Evolutionary conservation across 108 stramenopile species (phyloP), one percentile per base, ranked within the genome.

Genomic region (Nannochloropsis salina): DNA sequence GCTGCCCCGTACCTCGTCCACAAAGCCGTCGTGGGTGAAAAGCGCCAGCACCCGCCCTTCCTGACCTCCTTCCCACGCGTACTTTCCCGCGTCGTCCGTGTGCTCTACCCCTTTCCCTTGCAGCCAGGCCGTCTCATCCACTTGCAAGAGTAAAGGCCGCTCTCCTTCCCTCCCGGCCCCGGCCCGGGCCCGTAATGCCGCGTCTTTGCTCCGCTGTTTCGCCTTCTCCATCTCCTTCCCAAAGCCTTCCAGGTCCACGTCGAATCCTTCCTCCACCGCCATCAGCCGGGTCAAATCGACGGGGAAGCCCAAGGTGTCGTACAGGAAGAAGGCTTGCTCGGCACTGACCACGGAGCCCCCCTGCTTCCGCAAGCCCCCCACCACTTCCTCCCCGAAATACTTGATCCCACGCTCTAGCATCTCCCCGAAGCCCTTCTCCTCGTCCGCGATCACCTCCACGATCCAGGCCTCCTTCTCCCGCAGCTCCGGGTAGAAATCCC

Each of bases 111-210:
- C 93, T 79, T 91, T 87, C 45, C 86, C 83, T 79, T 94, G 95
- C 80, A 99, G 92, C 80, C 93, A 82, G 18, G 97, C 91, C 40
- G 99, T 99, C 90, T 99, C 97, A 85, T 98, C 97, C 9, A 97
- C 97, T 51, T 95, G 97, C 81, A 98, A 91, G 41, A 93, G 92
- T 94, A 98, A 95, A 84, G 97, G 95, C 88, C 95, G 94, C 9
- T 94, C 95, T 21, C 93, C 92, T 43, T 94, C 95, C 83, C 93
- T 96, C n/a, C 80, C 87, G 20, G 31, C 31, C n/a, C 61, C 47
- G 3, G 47, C 47, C 43, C n/a, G 44, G 41, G 84, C 87, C 84
- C 80, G 80, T 31, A 43, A 74, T 9, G 44, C 4, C 1, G 31
- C 18, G 0, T 21, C 84, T 3, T 47, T 42, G 8, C 83, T 74